Evolutionary conservation across 23 red algal genomes (phyloP).

Genomic region (Chondrus crispus): DNA sequence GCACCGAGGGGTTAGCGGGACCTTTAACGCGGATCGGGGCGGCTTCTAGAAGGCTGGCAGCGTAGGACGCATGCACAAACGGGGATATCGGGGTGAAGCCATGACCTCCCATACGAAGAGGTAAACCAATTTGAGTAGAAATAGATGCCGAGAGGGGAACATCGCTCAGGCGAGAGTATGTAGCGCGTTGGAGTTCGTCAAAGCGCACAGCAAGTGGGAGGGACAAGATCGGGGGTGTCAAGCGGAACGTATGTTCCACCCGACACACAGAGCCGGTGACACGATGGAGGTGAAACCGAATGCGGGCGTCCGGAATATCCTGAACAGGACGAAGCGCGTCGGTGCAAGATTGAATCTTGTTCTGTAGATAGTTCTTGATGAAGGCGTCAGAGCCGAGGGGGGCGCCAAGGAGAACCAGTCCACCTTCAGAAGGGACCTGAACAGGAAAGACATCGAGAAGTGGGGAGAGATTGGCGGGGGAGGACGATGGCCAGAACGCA

Average conservation of each 20-base stretch:
- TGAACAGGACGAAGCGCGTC: background rate
- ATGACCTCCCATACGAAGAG: background rate
- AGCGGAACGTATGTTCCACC: background rate
- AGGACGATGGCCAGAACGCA: too few relatives aligned
- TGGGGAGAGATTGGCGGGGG: too few relatives aligned
- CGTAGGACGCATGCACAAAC: background rate
- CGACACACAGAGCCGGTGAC: background rate
- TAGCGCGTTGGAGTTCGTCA: background rate
- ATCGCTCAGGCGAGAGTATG: background rate
- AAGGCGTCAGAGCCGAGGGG: background rate
- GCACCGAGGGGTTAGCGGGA: too few relatives aligned
- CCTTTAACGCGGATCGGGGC: background rate
- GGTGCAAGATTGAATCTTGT: background rate
- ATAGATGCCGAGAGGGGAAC: background rate
- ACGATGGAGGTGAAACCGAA: background rate
- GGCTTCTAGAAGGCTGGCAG: background rate
- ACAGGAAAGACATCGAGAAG: too few relatives aligned
- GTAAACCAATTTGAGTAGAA: background rate
- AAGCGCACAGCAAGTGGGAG: background rate
- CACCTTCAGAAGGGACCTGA: too few relatives aligned
- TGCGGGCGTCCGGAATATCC: background rate
- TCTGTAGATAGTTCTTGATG: background rate
- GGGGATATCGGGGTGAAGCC: background rate
- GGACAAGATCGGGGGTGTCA: background rate
- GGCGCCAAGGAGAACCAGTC: background rate